A percentile compares a stretch with the other conserved stretches of the same genome.
Evolutionary conservation across 2,329 filamentous ascomycete species (phyloP).

Genomic region (Pseudocercospora crystallina): DNA sequence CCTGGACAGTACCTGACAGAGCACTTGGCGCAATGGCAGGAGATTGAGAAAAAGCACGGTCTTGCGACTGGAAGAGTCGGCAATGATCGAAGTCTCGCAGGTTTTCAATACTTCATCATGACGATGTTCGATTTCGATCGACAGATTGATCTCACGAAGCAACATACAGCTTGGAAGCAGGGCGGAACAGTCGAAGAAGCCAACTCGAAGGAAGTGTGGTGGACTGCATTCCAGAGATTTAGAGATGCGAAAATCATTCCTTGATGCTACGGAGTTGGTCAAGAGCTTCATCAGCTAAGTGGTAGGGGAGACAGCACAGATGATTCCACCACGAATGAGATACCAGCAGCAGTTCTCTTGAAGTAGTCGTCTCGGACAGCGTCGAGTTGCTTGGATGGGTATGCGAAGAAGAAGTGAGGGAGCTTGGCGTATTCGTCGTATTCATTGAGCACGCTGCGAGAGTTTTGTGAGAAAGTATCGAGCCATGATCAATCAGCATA

Average conservation of each 20-base stretch:
- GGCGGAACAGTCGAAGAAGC: slow-evolving; percentile 18
- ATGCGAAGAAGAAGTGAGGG: slow-evolving; percentile 22
- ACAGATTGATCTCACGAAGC: slow-evolving; percentile 46
- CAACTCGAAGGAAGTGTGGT: slow-evolving; percentile 39
- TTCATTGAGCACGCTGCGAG: slow-evolving; percentile 12
- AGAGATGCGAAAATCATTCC: slow-evolving; percentile 46
- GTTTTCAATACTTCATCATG: slow-evolving; percentile 46
- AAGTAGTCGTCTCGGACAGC: slow-evolving; percentile 14
- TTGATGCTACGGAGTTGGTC: background rate
- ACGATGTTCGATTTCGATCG: slow-evolving; percentile 47
- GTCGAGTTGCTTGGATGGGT: slow-evolving; percentile 11
- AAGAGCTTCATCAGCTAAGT: slow-evolving; percentile 21
- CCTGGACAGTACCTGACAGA: slow-evolving; percentile 35
- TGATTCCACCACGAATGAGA: slow-evolving; percentile 14
- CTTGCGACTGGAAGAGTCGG: slow-evolving; percentile 42
- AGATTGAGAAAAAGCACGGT: slow-evolving; percentile 37
- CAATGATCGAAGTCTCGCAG: slow-evolving; percentile 37
- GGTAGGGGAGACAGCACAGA: slow-evolving; percentile 5
- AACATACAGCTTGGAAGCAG: slow-evolving; percentile 38
- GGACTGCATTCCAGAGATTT: slow-evolving; percentile 47
- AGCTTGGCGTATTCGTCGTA: slow-evolving; percentile 17
- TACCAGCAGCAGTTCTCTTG: slow-evolving; percentile 16
- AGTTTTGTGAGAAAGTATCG: too few relatives aligned
- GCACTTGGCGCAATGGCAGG: slow-evolving; percentile 35
- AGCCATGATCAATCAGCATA: too few relatives aligned